A percentile compares a stretch with the other conserved stretches of the same genome.
Conservation (phyloP, 2,329 filamentous ascomycete species). For the Neofusicoccum cordaticola region DNA sequence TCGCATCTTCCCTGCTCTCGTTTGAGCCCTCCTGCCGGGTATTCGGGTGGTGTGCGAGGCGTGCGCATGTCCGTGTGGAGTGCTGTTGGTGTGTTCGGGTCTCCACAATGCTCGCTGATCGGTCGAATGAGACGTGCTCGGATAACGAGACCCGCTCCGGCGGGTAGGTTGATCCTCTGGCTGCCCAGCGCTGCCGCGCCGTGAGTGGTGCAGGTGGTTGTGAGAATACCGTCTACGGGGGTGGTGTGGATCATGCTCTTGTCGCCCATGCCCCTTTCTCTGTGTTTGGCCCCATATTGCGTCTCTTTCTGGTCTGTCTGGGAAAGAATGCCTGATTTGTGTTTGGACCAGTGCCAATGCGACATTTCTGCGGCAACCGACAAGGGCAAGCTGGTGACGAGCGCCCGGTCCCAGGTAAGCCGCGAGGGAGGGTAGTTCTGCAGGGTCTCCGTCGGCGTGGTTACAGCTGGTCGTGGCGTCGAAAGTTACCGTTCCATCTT, state of each 20-base stretch:
- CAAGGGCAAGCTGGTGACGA: background rate
- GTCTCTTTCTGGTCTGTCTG: background rate
- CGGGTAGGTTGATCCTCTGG: constrained; percentile 1
- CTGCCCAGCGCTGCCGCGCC: background rate
- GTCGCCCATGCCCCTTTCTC: background rate
- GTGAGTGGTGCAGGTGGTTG: background rate
- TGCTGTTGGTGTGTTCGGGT: background rate
- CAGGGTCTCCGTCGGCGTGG: background rate
- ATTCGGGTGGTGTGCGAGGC: constrained; percentile 1
- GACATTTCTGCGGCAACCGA: background rate
- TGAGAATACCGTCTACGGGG: background rate
- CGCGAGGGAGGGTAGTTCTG: background rate
- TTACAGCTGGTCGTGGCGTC: background rate
- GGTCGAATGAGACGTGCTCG: constrained; percentile 4
- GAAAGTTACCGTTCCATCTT: constrained; percentile 5
- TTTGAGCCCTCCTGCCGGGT: constrained; percentile 8
- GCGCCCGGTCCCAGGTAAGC: background rate
- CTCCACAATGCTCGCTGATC: constrained; percentile 1
- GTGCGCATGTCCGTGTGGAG: constrained; percentile 2
- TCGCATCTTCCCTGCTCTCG: background rate
- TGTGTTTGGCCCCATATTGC: background rate
- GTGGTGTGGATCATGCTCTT: background rate
- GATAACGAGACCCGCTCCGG: constrained; percentile 2
- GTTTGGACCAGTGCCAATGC: background rate
- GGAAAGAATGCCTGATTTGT: background rate